phyloP scores from a whole-genome alignment of 2,329 filamentous ascomycete species.

The Aspergillus fructus region DNA sequence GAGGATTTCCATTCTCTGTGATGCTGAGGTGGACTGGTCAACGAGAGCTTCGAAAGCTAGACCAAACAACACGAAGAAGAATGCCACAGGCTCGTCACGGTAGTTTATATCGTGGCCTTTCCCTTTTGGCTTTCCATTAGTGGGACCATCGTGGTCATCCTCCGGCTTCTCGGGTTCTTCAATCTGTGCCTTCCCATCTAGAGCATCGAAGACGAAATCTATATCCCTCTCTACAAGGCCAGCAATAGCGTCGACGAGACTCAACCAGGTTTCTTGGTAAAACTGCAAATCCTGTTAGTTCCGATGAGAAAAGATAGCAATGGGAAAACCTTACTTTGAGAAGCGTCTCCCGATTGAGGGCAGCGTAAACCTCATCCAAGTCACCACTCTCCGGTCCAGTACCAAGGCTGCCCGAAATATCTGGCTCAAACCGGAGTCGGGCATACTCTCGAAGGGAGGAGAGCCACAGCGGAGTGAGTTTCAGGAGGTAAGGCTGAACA shows the following conservation, averaged over 20 bases:
- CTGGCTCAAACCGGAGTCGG: conserved; percentile 88
- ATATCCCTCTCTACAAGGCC: conserved; percentile 97
- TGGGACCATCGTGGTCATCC: conserved; percentile 8
- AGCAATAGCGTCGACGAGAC: conserved; percentile 93
- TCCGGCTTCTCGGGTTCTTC: conserved; percentile 30
- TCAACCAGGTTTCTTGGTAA: conserved; percentile 96
- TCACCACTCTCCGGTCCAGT: conserved; percentile 79
- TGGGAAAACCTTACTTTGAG: conserved; percentile 55
- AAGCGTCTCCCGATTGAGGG: conserved; percentile 88
- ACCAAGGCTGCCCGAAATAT: conserved; percentile 87
- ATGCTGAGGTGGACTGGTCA: conserved; percentile 69
- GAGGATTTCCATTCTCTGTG: conserved; percentile 84
- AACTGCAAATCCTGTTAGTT: conserved; percentile 53
- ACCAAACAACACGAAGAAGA: conserved; percentile 98
- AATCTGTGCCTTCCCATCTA: conserved; percentile 71
- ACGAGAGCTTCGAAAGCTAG: conserved; percentile 95
- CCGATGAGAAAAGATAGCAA: not conserved
- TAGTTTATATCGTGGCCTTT: conserved; percentile 89
- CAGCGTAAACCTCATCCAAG: conserved; percentile 90
- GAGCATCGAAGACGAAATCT: conserved; percentile 93
- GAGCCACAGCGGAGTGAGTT: conserved; percentile 88
- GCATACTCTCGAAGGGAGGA: conserved; percentile 92
- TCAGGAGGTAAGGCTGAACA: conserved; percentile 84
- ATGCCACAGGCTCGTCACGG: conserved; percentile 93
- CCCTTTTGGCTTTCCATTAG: conserved; percentile 34